Base-by-base conservation (phyloP, 1,139 yeast genomes). In the Candida labiduridarum region DNA sequence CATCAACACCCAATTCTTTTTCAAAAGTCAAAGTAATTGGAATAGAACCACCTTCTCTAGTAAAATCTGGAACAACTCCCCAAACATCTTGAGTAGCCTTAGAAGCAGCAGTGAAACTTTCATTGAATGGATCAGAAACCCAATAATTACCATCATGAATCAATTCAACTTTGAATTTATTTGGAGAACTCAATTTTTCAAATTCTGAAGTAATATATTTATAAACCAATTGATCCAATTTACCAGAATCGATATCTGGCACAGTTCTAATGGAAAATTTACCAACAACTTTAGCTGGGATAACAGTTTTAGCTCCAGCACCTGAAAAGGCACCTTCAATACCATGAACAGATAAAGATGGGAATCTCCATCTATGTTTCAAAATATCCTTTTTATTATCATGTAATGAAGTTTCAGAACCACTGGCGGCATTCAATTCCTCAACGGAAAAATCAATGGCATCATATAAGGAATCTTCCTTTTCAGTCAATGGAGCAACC, bases 351-450 rank as follows among this genome's bases (percentile, higher is more conserved):
- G 98, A 91, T 64, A 94, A 79, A 16, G 99, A 91, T 53, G 99
- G 98, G 74, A 79, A 90, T 80, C 99, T 87, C 99, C 99, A 94
- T 80, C 99, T 87, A 71, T 94, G 97, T 87, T 91, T 94, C 65
- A 94, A 82, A 58, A 92, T 87, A 54, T 85, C 87, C 72, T 89
- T 85, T 71, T 90, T 89, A 66, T 80, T 80, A 56, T 83, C 79
- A 72, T 87, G 87, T 55, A 92, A 78, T 40, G 91, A 83, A 43
- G 97, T 91, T 57, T 88, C 68, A 19, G 97, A 86, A 48, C 98
- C 98, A 36, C 94, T 76, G 46, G 97, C 96, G 40, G 84, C 84
- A 67, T 92, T 89, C 67, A 94, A 82, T 59, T 92, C 99, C 41
- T 79, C 85, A 49, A 91, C 82, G 46, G 87, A 84, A 68, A 88